Percentiles rank a stretch among this genome's conserved stretches.
These are phyloP conservation scores for Ganoderma sinense DNA, from an alignment of 1,284 basidiomycete species.

Conservation along the genomic window DNA sequence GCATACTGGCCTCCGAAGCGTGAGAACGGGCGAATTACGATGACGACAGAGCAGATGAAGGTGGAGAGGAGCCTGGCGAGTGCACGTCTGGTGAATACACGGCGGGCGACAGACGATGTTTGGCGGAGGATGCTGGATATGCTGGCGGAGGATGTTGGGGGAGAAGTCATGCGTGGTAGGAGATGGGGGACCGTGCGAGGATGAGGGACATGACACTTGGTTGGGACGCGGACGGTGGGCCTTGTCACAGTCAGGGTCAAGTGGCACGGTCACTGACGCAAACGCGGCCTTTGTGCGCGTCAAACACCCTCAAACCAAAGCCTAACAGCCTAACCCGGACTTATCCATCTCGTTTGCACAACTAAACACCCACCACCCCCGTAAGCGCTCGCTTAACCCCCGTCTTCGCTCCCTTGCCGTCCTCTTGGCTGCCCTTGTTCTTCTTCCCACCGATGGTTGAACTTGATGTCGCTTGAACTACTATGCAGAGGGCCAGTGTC, in stretches of 20 bases:
- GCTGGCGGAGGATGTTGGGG: no score
- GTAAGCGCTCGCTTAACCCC: conserved; percentile 5
- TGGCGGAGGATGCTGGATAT: background rate
- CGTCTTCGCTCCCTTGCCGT: background rate
- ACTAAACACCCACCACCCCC: background rate
- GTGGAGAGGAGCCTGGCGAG: conserved; percentile 54
- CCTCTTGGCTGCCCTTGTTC: background rate
- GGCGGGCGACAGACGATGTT: conserved; percentile 2
- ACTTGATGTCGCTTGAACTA: no score
- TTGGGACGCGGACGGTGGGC: background rate
- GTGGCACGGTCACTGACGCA: background rate
- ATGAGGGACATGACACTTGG: background rate
- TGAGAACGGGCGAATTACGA: conserved; percentile 52
- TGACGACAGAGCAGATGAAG: conserved; percentile 49
- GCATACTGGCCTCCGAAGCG: conserved; percentile 49
- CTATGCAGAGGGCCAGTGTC: background rate
- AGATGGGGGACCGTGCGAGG: background rate
- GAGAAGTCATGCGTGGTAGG: background rate
- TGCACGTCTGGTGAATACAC: conserved; percentile 44
- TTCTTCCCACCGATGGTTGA: background rate
- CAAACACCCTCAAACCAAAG: background rate
- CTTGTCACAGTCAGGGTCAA: background rate
- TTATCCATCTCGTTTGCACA: background rate
- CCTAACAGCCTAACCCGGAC: background rate
- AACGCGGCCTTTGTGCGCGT: background rate